Base-by-base conservation (phyloP, 2,329 filamentous ascomycete species). In the Fusarium anguioides region DNA sequence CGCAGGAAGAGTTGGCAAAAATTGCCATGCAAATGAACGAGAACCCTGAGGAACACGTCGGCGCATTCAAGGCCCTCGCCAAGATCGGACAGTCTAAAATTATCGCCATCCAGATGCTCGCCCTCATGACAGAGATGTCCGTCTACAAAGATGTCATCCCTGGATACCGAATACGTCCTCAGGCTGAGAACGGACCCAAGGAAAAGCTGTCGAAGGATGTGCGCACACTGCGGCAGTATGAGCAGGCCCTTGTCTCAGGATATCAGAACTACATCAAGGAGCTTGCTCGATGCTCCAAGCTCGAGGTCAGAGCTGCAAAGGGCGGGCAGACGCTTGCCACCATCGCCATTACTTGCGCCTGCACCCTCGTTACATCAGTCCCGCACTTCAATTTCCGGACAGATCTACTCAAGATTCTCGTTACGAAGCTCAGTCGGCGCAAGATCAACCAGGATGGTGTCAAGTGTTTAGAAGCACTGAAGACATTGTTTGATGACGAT, bases 101-200 rank as follows among this genome's bases (percentile, higher is more conserved):
- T 64, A 78, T 86, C 15, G 89, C 91, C 3, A 89, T 99, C 50
- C 90, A 92, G 81, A 97, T 97, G 79, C 84, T 99, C 62, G 90
- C 92, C 8, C 82, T 99, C 66, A 92, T 90, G 45, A 93, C 96
- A 21, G 94, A 97, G 79, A 86, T 96, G 76, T 87, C 94, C 1
- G 89, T 98, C 14, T 99, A 95, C 83, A 97, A 95, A 77, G 96
- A 98, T 78, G 87, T 97, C 44, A 98, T 99, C 60, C 96, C 96
- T 0, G 96, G 96, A 21, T 99, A 99, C 77, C 87, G 96, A 62
- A 98, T 99, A 81, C 90, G 96, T 18, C 91, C 93, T 2, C 82
- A 93, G 6, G 83, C 86, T 1, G 93, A 96, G 61, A 91, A 93
- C 29, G 88, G 90, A 41, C 84, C 90, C 74, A 86, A 87, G 58